A percentile compares a stretch with the other conserved stretches of the same genome.
Conservation (phyloP, 2,329 filamentous ascomycete species). For the Colletotrichum sojae region DNA sequence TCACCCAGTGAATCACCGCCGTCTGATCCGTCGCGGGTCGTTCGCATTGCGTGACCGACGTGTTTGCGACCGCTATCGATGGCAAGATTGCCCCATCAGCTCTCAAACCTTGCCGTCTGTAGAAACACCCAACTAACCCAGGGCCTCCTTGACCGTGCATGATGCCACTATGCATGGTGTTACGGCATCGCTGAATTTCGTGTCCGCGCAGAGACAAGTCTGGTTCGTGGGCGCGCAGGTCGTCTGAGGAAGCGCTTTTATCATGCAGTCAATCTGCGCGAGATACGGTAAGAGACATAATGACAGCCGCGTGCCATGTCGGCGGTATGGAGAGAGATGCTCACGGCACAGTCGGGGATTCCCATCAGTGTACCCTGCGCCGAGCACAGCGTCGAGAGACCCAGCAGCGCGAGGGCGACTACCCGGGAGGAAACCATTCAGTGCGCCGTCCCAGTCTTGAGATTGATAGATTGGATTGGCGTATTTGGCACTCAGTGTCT, state of each 20-base stretch:
- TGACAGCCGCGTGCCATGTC: background rate
- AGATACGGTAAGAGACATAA: too few relatives aligned
- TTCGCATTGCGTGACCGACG: background rate
- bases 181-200: conserved; percentile 44
- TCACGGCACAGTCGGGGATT: background rate
- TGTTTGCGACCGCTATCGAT: background rate
- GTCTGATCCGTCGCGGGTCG: background rate
- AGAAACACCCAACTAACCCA: conserved; percentile 43
- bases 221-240: conserved; percentile 45
- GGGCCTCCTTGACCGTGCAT: conserved; percentile 49
- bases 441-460: too few relatives aligned
- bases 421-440: too few relatives aligned
- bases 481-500: too few relatives aligned
- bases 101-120: too few relatives aligned
- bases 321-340: background rate
- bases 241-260: conserved; percentile 8
- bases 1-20: background rate
- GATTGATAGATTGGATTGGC: too few relatives aligned
- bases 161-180: conserved; percentile 45
- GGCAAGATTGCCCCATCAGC: background rate
- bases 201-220: conserved; percentile 51
- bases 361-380: background rate
- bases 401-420: background rate
- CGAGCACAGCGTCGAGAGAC: background rate
- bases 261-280: conserved; percentile 21